Evolutionary conservation across 1,284 basidiomycete genomes (phyloP).

Genomic region (Naganishia sp.): DNA sequence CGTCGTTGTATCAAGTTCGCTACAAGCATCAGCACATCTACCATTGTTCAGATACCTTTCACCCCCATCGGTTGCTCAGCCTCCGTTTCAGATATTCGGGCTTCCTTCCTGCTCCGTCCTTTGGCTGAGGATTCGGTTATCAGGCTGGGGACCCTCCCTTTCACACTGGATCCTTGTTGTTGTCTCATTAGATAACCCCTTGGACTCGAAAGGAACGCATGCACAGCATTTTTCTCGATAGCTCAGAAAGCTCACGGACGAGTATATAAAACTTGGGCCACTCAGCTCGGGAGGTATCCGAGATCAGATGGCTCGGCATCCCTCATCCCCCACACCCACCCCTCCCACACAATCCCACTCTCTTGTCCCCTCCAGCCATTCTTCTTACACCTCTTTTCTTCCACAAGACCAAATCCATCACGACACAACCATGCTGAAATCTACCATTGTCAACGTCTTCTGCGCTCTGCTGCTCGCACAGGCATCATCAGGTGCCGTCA

Average conservation of each 20-base stretch:
- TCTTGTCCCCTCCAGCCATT: background rate
- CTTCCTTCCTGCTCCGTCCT: too few relatives aligned
- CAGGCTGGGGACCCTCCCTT: too few relatives aligned
- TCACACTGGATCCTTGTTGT: too few relatives aligned
- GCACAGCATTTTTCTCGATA: too few relatives aligned
- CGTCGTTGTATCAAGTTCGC: background rate
- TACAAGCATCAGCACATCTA: background rate
- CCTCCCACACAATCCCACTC: background rate
- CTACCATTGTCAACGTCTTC: conserved; percentile 1
- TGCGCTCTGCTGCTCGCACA: conserved; percentile 1
- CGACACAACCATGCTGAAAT: background rate
- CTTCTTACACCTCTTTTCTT: background rate
- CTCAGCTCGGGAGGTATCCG: too few relatives aligned
- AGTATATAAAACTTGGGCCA: too few relatives aligned
- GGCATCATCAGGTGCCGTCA: background rate
- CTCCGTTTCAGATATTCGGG: too few relatives aligned
- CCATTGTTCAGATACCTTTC: too few relatives aligned
- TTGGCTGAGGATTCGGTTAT: too few relatives aligned
- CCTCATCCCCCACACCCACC: background rate
- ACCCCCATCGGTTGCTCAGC: background rate
- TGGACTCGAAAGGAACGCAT: too few relatives aligned
- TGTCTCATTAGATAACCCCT: too few relatives aligned
- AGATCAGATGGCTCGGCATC: background rate
- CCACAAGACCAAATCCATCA: background rate
- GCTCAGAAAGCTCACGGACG: too few relatives aligned